These are phyloP conservation scores for Dactylonectria estremocensis DNA, from an alignment of 2,329 filamentous ascomycete species.

Conservation along the genomic window DNA sequence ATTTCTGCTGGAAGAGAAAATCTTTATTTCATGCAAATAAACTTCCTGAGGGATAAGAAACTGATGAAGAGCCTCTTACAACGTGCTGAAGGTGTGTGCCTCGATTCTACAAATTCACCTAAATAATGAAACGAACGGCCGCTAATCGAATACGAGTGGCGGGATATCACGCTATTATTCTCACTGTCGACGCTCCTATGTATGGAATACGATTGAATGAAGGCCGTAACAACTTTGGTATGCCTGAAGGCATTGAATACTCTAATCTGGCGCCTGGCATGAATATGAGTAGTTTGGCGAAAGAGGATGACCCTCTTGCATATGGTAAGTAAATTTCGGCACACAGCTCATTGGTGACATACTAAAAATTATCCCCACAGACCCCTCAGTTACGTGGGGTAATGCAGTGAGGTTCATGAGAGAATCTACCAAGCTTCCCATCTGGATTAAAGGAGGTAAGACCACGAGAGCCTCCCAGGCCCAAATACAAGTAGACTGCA, in stretches of 20 bases:
- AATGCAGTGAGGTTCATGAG: neutral
- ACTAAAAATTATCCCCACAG: neutral
- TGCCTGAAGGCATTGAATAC: constrained; percentile 8
- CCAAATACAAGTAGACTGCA: neutral
- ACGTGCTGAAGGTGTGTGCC: constrained; percentile 26
- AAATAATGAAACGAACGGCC: neutral
- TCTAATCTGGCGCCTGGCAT: constrained; percentile 3
- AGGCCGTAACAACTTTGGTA: neutral
- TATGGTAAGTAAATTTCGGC: neutral
- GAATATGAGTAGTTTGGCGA: constrained; percentile 4
- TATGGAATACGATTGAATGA: constrained; percentile 25
- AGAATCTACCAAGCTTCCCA: neutral
- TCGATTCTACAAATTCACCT: neutral
- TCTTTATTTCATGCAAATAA: constrained; percentile 28
- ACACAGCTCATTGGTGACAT: neutral
- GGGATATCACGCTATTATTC: constrained; percentile 44
- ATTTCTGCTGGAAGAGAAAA: constrained; percentile 24
- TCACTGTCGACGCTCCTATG: constrained; percentile 45
- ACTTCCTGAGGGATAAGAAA: constrained; percentile 18
- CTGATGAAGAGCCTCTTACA: constrained; percentile 29
- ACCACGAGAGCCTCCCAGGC: neutral
- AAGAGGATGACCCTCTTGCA: constrained; percentile 1
- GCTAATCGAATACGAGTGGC: neutral
- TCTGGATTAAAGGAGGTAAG: constrained; percentile 11
- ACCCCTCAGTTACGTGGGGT: neutral